Base-by-base conservation (phyloP, 108 stramenopile genomes). In the Ochromonas danica region DNA sequence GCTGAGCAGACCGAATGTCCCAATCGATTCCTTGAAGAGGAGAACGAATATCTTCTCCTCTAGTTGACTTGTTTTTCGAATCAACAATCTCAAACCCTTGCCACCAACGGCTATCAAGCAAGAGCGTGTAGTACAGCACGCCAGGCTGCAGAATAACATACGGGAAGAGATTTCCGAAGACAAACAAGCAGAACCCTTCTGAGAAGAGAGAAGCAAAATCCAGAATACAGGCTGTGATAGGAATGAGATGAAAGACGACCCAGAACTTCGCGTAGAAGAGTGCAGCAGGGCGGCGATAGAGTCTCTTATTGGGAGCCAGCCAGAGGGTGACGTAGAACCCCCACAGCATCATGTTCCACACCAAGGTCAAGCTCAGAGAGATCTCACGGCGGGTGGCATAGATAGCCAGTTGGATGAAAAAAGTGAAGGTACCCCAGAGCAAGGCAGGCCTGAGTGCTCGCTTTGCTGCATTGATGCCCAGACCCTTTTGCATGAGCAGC, bases 101-200 rank as follows among this genome's bases (percentile, higher is more conserved):
- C 72, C 72, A 75, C 72, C 72, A 75, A 6, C 72, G 43, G 10
- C 31, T 33, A 33, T 75, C 72, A 6, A 35, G 72, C 27, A 75
- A 41, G 3, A 75, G 40, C 14, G 45, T 75, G 30, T 60, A 75
- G 40, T 75, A 75, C 17, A 45, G 17, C 31, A 75, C 17, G 51
- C 6, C 3, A 10, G 72, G 72, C 31, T 75, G 10, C 36, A 75
- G 3, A 3, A 75, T 17, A 6, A 33, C 72, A 36, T 35, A 75
- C 3, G 51, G 51, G 45, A 33, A 17, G 10, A 75, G 40, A 38
- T 10, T n/a, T 33, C 72, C 72, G 31, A 75, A 75, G 17, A 75
- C 72, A 36, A 35, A 33, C 10, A 45, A 33, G 31, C 72, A 75
- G 45, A 14, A 14, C 22, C 45, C 45, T 14, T 6, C 45, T 6